Conservation (phyloP, 345 rosid species). For the Aquilaria sinensis region DNA sequence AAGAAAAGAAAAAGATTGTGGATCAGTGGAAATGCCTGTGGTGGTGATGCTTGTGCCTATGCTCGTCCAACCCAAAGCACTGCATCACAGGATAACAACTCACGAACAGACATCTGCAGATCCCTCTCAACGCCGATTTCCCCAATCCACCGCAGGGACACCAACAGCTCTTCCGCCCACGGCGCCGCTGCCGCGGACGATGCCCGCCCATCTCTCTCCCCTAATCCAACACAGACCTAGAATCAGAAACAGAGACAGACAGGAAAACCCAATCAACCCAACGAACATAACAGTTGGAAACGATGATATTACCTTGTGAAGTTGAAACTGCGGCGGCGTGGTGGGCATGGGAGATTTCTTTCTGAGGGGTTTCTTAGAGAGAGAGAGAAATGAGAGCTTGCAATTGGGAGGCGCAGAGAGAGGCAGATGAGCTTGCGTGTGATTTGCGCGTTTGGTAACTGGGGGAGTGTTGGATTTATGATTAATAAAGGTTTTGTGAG, state of each 20-base stretch:
- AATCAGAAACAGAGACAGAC: neutral
- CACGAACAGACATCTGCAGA: conserved; percentile 40
- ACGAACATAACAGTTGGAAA: neutral
- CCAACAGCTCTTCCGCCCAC: conserved; percentile 8
- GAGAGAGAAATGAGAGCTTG: neutral
- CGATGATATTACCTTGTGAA: neutral
- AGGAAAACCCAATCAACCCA: neutral
- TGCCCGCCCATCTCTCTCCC: neutral
- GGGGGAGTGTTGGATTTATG: too few species aligned
- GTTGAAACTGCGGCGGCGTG: neutral
- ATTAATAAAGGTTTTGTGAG: too few species aligned
- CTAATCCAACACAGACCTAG: neutral
- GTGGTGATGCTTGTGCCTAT: conserved; percentile 35
- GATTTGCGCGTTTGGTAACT: neutral
- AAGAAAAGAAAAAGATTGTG: neutral
- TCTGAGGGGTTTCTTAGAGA: neutral
- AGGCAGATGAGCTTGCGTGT: neutral
- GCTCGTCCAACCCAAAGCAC: conserved; percentile 40
- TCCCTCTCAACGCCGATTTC: conserved; percentile 18
- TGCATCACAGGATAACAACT: conserved; percentile 36
- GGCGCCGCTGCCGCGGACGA: neutral
- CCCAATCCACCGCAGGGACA: conserved; percentile 18
- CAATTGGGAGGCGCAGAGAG: neutral
- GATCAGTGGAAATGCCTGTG: conserved; percentile 34
- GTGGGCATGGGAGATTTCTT: neutral